Evolutionary conservation across 2,329 filamentous ascomycete species (phyloP).

Genomic region (Stagonosporopsis chrysanthemi): DNA sequence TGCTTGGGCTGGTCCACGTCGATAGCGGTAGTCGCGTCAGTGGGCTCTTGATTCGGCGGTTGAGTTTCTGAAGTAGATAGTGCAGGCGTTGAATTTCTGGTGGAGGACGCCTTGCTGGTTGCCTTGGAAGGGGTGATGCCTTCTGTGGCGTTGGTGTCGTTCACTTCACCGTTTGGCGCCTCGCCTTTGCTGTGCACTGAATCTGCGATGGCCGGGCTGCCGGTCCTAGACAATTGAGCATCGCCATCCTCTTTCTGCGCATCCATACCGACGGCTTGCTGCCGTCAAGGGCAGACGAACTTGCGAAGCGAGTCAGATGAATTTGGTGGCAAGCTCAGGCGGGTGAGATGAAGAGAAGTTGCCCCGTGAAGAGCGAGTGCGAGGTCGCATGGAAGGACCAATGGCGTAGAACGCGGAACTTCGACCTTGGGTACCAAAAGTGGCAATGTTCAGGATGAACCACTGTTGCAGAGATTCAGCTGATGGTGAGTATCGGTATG

Average conservation of each 20-base stretch:
- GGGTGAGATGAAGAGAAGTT: conserved; percentile 36
- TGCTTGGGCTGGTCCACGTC: conserved; percentile 41
- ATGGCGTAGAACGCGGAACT: conserved; percentile 45
- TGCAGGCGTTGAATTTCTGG: conserved; percentile 45
- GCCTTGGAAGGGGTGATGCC: conserved; percentile 40
- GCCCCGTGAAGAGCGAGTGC: conserved; percentile 43
- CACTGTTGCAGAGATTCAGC: conserved; percentile 24
- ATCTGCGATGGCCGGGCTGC: conserved; percentile 39
- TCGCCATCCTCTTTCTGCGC: conserved; percentile 48
- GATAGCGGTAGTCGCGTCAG: conserved; percentile 37
- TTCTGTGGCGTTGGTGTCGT: conserved; percentile 32
- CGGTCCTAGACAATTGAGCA: conserved; percentile 40
- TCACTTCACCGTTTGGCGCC: conserved; percentile 37
- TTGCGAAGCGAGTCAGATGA: conserved; percentile 30
- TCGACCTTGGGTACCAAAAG: conserved; percentile 27
- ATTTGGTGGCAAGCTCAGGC: conserved; percentile 31
- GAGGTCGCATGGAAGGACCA: conserved; percentile 46
- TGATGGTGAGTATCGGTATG: conserved; percentile 26
- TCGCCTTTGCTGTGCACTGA: conserved; percentile 39
- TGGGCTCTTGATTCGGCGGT: conserved; percentile 32
- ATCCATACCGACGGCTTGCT: conserved; percentile 45
- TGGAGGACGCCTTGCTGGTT: conserved; percentile 46
- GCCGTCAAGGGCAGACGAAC: conserved; percentile 28
- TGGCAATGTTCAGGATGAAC: conserved; percentile 14
- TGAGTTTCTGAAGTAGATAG: conserved; percentile 35